Conservation (phyloP, 805 yeast genomes). For the Isabelozyma heimii region DNA sequence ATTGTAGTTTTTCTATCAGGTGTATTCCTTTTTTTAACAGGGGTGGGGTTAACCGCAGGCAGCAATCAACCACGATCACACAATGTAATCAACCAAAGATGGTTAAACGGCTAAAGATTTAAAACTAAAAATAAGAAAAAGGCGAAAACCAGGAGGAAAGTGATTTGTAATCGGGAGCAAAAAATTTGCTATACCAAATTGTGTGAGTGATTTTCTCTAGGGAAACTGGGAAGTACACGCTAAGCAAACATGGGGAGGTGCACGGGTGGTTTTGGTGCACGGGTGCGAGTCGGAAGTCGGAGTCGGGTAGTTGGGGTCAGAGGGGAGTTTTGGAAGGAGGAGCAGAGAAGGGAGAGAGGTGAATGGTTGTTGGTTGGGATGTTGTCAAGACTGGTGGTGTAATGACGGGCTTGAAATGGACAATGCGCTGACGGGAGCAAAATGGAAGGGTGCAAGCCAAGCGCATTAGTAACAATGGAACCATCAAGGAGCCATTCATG, state of each 20-base stretch:
- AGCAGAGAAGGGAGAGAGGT: too few species aligned
- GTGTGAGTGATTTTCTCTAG: neutral
- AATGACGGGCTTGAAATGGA: too few species aligned
- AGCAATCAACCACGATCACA: neutral
- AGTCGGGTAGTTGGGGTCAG: too few species aligned
- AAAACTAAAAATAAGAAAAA: neutral
- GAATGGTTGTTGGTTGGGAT: too few species aligned
- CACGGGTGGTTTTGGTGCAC: neutral
- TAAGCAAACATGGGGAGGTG: neutral
- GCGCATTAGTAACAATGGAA: too few species aligned
- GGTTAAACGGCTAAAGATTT: neutral
- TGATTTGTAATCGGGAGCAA: neutral
- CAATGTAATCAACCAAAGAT: neutral
- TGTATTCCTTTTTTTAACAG: too few species aligned
- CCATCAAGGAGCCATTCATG: too few species aligned
- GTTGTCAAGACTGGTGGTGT: too few species aligned
- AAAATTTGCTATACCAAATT: neutral
- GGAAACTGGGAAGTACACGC: neutral
- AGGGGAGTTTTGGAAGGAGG: too few species aligned
- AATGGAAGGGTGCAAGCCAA: too few species aligned
- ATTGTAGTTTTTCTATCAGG: neutral
- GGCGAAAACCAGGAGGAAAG: neutral
- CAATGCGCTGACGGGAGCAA: too few species aligned
- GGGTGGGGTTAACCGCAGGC: neutral
- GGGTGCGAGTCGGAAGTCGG: neutral